Percentiles rank a stretch among this genome's conserved stretches.
phyloP scores from a whole-genome alignment of 805 yeast genomes.

The Saturnispora halmiae region DNA sequence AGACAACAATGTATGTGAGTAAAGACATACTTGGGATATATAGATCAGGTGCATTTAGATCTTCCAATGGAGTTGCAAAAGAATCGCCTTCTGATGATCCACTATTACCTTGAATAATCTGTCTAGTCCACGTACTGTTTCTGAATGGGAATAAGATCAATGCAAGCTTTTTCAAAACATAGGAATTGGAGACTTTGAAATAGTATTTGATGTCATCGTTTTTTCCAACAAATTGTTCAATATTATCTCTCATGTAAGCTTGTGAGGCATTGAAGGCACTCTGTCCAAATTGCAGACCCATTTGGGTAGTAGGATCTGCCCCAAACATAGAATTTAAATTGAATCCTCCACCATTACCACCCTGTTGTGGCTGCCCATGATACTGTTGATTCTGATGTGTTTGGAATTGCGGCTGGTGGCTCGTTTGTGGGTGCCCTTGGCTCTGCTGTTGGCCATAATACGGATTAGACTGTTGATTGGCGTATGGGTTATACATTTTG shows the following conservation, averaged over 20 bases:
- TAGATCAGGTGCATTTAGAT: conserved; percentile 91
- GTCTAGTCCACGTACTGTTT: conserved; percentile 75
- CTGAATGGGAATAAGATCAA: conserved; percentile 80
- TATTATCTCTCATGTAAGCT: conserved; percentile 67
- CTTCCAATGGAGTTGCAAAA: conserved; percentile 74
- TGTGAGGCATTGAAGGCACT: conserved; percentile 76
- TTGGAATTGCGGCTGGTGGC: not conserved
- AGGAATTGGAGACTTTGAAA: conserved; percentile 84
- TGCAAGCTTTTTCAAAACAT: conserved; percentile 65
- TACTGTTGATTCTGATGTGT: not conserved
- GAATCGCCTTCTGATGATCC: conserved; percentile 21
- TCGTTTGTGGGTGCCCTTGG: conserved; percentile 7
- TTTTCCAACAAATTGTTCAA: conserved; percentile 39
- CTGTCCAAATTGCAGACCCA: conserved; percentile 85
- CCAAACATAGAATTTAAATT: conserved; percentile 21
- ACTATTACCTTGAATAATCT: conserved; percentile 28
- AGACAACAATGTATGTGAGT: conserved; percentile 73
- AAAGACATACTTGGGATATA: conserved; percentile 93
- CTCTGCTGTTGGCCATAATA: conserved; percentile 7
- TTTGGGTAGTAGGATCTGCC: conserved; percentile 69
- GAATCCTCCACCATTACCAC: no score
- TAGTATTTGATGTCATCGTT: conserved; percentile 65
- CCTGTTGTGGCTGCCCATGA: not conserved
- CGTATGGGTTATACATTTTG: conserved; percentile 7
- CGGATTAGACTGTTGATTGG: conserved; percentile 5